Evolutionary conservation across 352 stramenopile genomes (phyloP).

Genomic region (Phytopythium delawarense): DNA sequence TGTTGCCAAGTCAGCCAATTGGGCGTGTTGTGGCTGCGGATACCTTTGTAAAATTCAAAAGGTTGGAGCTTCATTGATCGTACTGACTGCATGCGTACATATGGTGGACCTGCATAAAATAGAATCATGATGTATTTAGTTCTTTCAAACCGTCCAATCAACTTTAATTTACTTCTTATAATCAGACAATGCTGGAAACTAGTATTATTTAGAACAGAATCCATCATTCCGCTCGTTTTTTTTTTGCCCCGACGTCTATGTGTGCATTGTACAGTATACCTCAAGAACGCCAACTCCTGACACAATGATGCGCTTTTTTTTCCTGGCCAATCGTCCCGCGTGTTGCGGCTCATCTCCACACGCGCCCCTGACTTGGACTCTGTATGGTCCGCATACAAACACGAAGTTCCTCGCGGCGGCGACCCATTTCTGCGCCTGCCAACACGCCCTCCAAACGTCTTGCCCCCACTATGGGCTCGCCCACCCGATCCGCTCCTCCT

Average conservation of each 20-base stretch:
- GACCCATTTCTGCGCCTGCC: not conserved
- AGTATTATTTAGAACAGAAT: too few species aligned
- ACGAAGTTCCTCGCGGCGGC: not conserved
- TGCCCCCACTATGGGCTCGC: not conserved
- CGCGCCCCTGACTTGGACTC: not conserved
- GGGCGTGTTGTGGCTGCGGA: not conserved
- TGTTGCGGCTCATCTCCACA: not conserved
- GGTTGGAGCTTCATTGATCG: not conserved
- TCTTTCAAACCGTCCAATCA: too few species aligned
- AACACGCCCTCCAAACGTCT: conserved; percentile 1
- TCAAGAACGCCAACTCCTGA: not conserved
- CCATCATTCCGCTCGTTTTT: too few species aligned
- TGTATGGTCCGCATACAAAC: conserved; percentile 1
- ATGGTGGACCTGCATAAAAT: too few species aligned
- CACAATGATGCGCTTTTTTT: not conserved
- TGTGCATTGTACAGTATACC: too few species aligned
- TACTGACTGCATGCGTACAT: not conserved
- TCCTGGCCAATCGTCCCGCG: not conserved
- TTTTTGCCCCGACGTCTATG: too few species aligned
- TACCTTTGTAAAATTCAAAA: not conserved
- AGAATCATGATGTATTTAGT: too few species aligned
- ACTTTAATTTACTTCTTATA: too few species aligned
- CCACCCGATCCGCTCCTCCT: not conserved
- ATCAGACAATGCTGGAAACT: too few species aligned
- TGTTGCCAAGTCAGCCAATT: not conserved